Conservation (phyloP, 176 grass and related monocot species). For the Hyparrhenia diplandra region DNA sequence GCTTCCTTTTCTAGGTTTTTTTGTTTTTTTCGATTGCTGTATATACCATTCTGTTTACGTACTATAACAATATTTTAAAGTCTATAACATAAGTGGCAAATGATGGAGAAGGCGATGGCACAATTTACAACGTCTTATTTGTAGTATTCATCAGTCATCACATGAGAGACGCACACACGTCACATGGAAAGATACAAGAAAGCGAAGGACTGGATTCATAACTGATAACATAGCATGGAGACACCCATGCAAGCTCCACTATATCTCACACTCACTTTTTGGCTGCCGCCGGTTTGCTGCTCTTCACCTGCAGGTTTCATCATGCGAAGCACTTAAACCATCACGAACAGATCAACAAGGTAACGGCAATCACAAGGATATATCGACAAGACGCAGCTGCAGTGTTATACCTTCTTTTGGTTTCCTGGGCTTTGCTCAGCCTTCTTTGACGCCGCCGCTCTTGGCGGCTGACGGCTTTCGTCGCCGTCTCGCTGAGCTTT, state of each 20-base stretch:
- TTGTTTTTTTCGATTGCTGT: too few species aligned
- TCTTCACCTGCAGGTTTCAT: slow-evolving; percentile 45
- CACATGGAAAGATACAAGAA: neutral
- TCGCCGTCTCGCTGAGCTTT: slow-evolving; percentile 44
- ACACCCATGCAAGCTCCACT: neutral
- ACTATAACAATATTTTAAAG: too few species aligned
- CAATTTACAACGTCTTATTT: too few species aligned
- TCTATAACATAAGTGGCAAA: too few species aligned
- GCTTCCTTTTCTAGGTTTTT: too few species aligned
- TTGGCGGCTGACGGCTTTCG: slow-evolving; percentile 53
- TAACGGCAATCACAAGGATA: neutral
- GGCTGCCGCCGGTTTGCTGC: slow-evolving; percentile 44
- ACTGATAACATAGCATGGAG: neutral
- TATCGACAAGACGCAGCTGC: neutral
- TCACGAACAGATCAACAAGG: neutral
- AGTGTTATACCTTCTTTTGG: slow-evolving; percentile 65
- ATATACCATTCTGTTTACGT: too few species aligned
- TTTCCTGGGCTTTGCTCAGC: slow-evolving; percentile 64
- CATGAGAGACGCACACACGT: too few species aligned
- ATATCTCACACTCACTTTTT: slow-evolving; percentile 35
- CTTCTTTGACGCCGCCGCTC: slow-evolving; percentile 64
- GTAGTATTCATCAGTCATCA: too few species aligned
- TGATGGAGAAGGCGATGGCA: too few species aligned
- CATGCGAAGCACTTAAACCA: neutral
- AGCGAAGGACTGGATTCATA: neutral